Conservation (phyloP, 2,329 filamentous ascomycete genomes). For the Cadophora malorum region DNA sequence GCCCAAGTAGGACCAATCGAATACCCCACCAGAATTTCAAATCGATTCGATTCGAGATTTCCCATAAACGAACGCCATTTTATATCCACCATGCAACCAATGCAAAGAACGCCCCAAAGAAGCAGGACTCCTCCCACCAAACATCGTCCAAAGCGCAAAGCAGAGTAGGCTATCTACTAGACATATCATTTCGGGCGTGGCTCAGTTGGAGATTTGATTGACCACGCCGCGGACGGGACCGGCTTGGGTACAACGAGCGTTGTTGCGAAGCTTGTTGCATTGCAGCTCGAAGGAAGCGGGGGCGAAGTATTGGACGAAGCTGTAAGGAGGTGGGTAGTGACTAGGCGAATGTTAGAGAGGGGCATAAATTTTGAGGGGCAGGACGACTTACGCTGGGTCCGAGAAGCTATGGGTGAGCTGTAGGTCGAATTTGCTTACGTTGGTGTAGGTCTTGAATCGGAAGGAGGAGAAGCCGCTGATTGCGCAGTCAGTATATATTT, state of each 20-base stretch:
- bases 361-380: neutral
- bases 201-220: slow-evolving; percentile 22
- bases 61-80: slow-evolving; percentile 3
- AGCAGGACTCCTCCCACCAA: neutral
- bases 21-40: neutral
- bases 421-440: slow-evolving; percentile 32
- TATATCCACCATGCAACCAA: slow-evolving; percentile 5
- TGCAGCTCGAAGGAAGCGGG: slow-evolving; percentile 8
- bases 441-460: slow-evolving; percentile 34
- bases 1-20: neutral
- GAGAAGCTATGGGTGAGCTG: slow-evolving; percentile 37
- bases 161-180: neutral
- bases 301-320: slow-evolving; percentile 33
- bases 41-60: neutral
- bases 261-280: slow-evolving; percentile 3
- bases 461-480: slow-evolving; percentile 35
- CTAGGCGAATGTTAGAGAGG: slow-evolving; percentile 25
- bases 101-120: slow-evolving; percentile 3
- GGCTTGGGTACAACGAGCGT: neutral
- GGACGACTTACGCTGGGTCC: slow-evolving; percentile 35
- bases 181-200: neutral
- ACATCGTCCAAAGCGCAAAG: neutral
- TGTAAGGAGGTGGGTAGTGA: slow-evolving; percentile 36
- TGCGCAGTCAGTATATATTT: neutral
- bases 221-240: slow-evolving; percentile 4